Conservation (phyloP, 2,329 filamentous ascomycete species). For the Clathrospora elynae region DNA sequence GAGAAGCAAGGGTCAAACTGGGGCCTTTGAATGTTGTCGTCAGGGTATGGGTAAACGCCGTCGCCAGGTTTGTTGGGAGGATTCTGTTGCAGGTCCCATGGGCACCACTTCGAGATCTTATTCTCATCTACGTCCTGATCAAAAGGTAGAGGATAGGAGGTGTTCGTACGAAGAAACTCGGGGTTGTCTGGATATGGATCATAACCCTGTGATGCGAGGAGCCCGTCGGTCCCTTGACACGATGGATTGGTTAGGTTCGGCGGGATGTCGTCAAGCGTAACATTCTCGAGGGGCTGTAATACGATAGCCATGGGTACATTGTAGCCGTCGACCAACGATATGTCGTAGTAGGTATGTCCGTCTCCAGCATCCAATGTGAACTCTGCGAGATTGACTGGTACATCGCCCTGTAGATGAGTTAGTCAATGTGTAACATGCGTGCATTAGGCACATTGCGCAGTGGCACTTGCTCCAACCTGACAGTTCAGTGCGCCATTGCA, state of each 20-base stretch:
- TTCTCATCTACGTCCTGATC: constrained; percentile 64
- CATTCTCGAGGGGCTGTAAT: constrained; percentile 60
- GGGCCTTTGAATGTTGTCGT: constrained; percentile 72
- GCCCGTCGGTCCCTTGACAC: constrained; percentile 73
- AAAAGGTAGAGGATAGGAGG: constrained; percentile 69
- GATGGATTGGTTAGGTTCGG: constrained; percentile 77
- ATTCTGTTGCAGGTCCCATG: constrained; percentile 74
- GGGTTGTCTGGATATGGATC: constrained; percentile 59
- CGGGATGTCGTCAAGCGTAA: constrained; percentile 65
- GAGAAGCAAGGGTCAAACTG: constrained; percentile 78
- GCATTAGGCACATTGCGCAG: neutral
- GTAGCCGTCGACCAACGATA: constrained; percentile 84
- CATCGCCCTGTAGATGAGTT: constrained; percentile 62
- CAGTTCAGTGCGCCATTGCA: constrained; percentile 74
- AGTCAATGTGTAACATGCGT: constrained; percentile 8
- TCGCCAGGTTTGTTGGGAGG: constrained; percentile 72
- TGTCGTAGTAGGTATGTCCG: constrained; percentile 79
- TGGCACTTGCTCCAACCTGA: constrained; percentile 65
- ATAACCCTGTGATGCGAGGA: constrained; percentile 56
- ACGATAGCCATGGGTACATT: constrained; percentile 72
- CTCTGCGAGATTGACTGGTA: constrained; percentile 78
- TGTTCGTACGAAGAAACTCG: constrained; percentile 64
- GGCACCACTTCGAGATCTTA: constrained; percentile 73
- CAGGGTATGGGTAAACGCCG: constrained; percentile 80
- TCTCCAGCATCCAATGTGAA: constrained; percentile 74